Evolutionary conservation across 306 rosid genomes (phyloP), one percentile per base, ranked within the genome.

Genomic region (Prunus mira): DNA sequence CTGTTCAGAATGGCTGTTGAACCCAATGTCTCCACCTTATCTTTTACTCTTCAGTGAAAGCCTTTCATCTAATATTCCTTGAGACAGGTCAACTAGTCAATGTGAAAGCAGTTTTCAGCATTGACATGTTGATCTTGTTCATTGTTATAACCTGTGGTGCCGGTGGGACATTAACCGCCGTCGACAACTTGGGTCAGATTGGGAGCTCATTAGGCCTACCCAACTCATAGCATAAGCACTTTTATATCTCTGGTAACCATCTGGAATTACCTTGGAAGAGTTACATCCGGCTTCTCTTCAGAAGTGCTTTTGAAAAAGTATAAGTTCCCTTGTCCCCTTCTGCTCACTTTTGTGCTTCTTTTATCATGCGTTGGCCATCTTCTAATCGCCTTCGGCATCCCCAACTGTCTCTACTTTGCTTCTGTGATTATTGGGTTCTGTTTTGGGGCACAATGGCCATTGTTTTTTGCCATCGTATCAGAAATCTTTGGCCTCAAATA

Each of bases 241-340:
- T 91, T 91, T 56, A 86, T 91, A 28, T 87, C 96, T 11, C 85
- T 91, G 0, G 89, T 89, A 2, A 91, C 93, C 71, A 91, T 91
- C 50, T 91, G 96, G 96, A 91, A 91, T 68, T 91, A 87, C 34
- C 77, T 89, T 0, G 93, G 96, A 71, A 76, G 91, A 66, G 91
- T 78, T 3, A 22, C 61, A 0, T 28, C 90, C 0, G 93, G 93
- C 10, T 89, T 85, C 46, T 73, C 69, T 9, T 91, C 96, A 3
- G 96, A 89, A 77, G 27, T 71, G 28, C 79, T 91, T 30, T 76
- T 87, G 45, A 57, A 73, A 32, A 91, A 89, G 65, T 91, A 81
- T 87, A 86, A 72, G 63, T 71, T 87, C 68, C 96, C 96, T 15
- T 86, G 93, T 3, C 88, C 96, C 5, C 78, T 91, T 1, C 17